Base-by-base conservation (phyloP, 2,329 filamentous ascomycete species). In the Xylariaceae sp. region DNA sequence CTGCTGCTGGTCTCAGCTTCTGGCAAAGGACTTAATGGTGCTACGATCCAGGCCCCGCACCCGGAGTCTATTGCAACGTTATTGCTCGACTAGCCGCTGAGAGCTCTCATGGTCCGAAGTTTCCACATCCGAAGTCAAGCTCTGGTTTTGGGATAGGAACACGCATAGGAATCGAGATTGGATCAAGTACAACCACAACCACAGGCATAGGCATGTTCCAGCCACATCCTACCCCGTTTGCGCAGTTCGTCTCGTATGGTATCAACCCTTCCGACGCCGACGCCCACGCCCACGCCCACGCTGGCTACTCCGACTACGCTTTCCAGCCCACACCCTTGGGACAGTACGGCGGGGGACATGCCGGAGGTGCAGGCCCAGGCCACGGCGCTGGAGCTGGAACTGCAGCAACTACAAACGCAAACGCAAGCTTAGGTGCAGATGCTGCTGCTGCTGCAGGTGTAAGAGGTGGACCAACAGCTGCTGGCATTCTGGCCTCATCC, bases 211-310 rank as follows among this genome's bases (percentile, higher is more conserved):
- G 64, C 61, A 79, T 78, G 74, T 79, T 75, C 64, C 70, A 76
- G 61, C 69, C 74, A 55, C 71, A 76, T 52, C 65, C 72, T 41
- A 72, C 71, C 40, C 67, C 73, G 41, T 74, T 69, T 49, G 60
- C 65, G 50, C 61, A 67, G 51, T 69, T 67, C 54, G 65, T 51
- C 44, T 53, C 63, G 30, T 70, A 70, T 64, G 68, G 65, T 53
- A 55, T 71, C 53, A 48, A 57, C 50, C 41, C 56, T 54, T 46
- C 48, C 34, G 57, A 57, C 47, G 51, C 51, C 33, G 52, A 49
- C 12, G n/a, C n/a, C n/a, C n/a, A n/a, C n/a, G n/a, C n/a, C n/a
- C n/a, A n/a, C 22, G 22, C 22, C 22, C 6, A 26, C 22, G 22
- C 22, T 26, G 22, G 22, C 6, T 42, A 55, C 32, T 50, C 56